These are phyloP conservation scores for Trametes cinnabarina DNA, from an alignment of 768 basidiomycete genomes.

Conservation along the genomic window DNA sequence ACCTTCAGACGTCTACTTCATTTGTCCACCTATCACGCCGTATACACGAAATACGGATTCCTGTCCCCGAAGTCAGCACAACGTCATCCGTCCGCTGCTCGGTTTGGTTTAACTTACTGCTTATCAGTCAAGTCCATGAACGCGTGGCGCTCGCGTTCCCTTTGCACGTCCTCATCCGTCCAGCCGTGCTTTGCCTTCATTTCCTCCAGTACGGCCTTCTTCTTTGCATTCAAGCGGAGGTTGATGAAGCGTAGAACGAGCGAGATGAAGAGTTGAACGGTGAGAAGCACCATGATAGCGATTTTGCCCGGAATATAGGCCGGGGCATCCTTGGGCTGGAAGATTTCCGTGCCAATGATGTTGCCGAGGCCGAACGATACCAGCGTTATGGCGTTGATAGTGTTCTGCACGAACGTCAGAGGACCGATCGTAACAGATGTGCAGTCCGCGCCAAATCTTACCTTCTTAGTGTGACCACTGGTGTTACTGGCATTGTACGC, in stretches of 20 bases:
- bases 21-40: slow-evolving; percentile 36
- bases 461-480: slow-evolving; percentile 65
- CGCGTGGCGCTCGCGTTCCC: slow-evolving; percentile 57
- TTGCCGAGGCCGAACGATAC: slow-evolving; percentile 56
- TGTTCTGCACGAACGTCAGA: slow-evolving; percentile 34
- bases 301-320: slow-evolving; percentile 66
- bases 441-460: slow-evolving; percentile 8
- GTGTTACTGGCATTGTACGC: slow-evolving; percentile 67
- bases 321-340: slow-evolving; percentile 60
- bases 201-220: slow-evolving; percentile 39
- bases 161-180: slow-evolving; percentile 55
- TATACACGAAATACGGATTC: slow-evolving; percentile 61
- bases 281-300: slow-evolving; percentile 59
- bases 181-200: slow-evolving; percentile 49
- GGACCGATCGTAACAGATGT: background rate
- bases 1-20: too few species aligned
- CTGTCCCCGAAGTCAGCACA: slow-evolving; percentile 28
- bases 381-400: slow-evolving; percentile 60
- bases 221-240: slow-evolving; percentile 50
- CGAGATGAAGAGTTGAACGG: slow-evolving; percentile 48
- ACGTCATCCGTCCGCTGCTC: too few species aligned
- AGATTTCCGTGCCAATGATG: slow-evolving; percentile 61
- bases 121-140: slow-evolving; percentile 65
- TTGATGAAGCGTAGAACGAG: slow-evolving; percentile 55
- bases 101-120: slow-evolving; percentile 56